Conservation (phyloP, 345 rosid genomes). For the Populus deltoides region DNA sequence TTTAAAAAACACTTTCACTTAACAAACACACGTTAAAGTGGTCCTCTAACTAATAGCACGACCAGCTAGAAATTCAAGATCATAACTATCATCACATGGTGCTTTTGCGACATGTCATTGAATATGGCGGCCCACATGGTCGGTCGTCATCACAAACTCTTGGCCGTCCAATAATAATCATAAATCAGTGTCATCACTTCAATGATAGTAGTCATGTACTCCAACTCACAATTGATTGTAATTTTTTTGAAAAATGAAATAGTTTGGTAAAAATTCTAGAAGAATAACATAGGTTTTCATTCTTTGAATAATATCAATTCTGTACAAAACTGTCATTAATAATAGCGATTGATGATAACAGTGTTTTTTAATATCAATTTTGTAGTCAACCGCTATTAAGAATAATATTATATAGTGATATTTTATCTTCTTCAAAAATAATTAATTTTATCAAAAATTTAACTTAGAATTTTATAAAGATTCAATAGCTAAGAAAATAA, state of each 20-base stretch:
- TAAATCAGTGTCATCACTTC: neutral
- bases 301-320: too few relatives aligned
- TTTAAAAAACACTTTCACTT: too few relatives aligned
- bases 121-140: neutral
- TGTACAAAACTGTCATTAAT: fast-evolving
- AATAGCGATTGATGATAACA: too few relatives aligned
- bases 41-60: neutral
- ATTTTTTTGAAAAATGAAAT: too few relatives aligned
- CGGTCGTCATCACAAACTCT: neutral
- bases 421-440: too few relatives aligned
- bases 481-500: fast-evolving
- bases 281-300: too few relatives aligned
- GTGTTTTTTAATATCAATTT: too few relatives aligned
- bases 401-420: too few relatives aligned
- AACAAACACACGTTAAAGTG: neutral
- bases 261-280: too few relatives aligned
- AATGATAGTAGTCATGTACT: too few relatives aligned
- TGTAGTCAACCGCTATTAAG: fast-evolving
- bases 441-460: too few relatives aligned
- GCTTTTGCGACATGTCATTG: neutral
- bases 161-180: neutral
- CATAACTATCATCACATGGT: conserved; percentile 10
- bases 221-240: neutral
- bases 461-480: too few relatives aligned
- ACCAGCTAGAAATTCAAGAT: neutral